These are phyloP conservation scores for Lachnellula cervina DNA, from an alignment of 2,329 filamentous ascomycete species.

Conservation along the genomic window DNA sequence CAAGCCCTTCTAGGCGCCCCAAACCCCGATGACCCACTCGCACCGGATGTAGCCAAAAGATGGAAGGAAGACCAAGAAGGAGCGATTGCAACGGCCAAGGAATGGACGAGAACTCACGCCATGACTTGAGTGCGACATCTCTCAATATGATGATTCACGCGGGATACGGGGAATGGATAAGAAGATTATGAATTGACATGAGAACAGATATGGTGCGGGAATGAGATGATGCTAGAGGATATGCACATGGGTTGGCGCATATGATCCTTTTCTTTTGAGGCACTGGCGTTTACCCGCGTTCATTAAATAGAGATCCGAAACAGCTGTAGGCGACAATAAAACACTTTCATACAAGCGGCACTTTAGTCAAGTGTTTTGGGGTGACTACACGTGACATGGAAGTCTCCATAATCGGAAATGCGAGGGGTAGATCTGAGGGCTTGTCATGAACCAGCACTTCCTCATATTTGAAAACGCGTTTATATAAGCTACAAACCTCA, in stretches of 20 bases:
- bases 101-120: slow-evolving; percentile 66
- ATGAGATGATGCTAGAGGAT: slow-evolving; percentile 10
- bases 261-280: slow-evolving; percentile 6
- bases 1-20: slow-evolving; percentile 93
- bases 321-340: background rate
- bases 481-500: too few species aligned
- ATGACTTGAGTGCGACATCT: slow-evolving; percentile 24
- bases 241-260: slow-evolving; percentile 6
- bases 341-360: background rate
- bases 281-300: slow-evolving; percentile 2
- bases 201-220: background rate
- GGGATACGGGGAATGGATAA: background rate
- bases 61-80: slow-evolving; percentile 96
- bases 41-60: slow-evolving; percentile 92
- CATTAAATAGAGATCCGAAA: slow-evolving; percentile 9
- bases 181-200: background rate
- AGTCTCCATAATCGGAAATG: too few species aligned
- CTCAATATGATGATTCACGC: slow-evolving; percentile 4
- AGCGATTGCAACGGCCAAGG: slow-evolving; percentile 84
- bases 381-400: too few species aligned
- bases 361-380: too few species aligned
- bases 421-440: too few species aligned
- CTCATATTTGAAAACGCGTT: too few species aligned
- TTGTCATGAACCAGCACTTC: too few species aligned
- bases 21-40: slow-evolving; percentile 97